These are phyloP conservation scores for Silene conica DNA, from an alignment of 148 eudicot genomes.

Conservation along the genomic window DNA sequence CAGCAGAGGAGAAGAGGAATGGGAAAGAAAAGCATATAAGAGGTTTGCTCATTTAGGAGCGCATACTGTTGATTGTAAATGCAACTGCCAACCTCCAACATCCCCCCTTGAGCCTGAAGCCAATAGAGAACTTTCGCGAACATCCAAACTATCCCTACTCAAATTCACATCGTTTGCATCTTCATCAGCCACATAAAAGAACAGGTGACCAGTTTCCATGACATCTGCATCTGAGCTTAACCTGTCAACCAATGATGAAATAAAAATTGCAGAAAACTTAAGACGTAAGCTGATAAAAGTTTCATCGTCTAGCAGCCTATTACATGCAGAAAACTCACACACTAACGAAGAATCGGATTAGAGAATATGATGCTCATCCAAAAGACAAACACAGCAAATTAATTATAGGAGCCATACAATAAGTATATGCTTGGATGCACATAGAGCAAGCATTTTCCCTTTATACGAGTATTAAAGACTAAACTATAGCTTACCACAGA, in stretches of 20 bases:
- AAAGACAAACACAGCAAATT: constrained; percentile 4
- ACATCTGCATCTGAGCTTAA: constrained; percentile 39
- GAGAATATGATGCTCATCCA: background rate
- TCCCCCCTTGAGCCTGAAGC: constrained; percentile 75
- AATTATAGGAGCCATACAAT: background rate
- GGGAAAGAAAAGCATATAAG: background rate
- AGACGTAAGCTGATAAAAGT: background rate
- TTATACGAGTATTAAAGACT: too few species aligned
- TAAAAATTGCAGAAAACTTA: background rate
- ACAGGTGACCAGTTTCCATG: constrained; percentile 49
- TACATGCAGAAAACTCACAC: background rate
- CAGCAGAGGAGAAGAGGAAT: too few species aligned
- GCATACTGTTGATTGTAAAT: constrained; percentile 66
- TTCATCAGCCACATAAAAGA: constrained; percentile 96
- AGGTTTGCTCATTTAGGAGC: constrained; percentile 6
- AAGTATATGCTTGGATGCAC: background rate
- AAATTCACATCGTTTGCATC: constrained; percentile 55
- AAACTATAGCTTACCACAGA: background rate
- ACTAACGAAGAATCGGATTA: background rate
- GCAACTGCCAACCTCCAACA: constrained; percentile 82
- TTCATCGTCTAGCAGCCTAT: background rate
- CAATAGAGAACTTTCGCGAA: constrained; percentile 49
- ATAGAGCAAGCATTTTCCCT: constrained; percentile 7
- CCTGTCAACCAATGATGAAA: constrained; percentile 26
- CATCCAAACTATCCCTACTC: constrained; percentile 43